Evolutionary conservation across 2,329 filamentous ascomycete species (phyloP).

Genomic region (Colletotrichum tanaceti): DNA sequence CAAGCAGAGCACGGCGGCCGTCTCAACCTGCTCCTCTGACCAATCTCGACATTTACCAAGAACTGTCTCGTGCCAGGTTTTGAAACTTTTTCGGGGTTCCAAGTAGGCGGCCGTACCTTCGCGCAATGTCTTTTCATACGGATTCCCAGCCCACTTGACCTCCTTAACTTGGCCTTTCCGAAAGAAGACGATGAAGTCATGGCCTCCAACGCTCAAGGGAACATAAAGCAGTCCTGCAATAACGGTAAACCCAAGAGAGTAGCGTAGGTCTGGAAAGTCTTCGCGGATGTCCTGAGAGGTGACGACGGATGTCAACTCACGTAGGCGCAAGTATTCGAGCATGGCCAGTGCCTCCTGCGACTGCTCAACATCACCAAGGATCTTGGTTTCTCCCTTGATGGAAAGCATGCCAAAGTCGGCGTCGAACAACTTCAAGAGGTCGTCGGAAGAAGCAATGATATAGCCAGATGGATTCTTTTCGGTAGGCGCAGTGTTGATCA

Average conservation of each 20-base stretch:
- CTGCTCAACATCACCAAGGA: slow-evolving; percentile 78
- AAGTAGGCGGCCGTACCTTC: slow-evolving; percentile 79
- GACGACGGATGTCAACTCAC: slow-evolving; percentile 78
- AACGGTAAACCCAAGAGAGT: slow-evolving; percentile 80
- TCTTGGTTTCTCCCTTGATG: slow-evolving; percentile 89
- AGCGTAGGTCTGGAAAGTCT: slow-evolving; percentile 85
- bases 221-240: slow-evolving; percentile 86
- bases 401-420: slow-evolving; percentile 88
- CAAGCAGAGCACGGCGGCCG: slow-evolving; percentile 85
- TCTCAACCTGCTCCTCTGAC: slow-evolving; percentile 90
- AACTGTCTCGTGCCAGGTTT: slow-evolving; percentile 83
- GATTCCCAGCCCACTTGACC: slow-evolving; percentile 88
- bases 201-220: slow-evolving; percentile 78
- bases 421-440: slow-evolving; percentile 84
- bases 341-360: slow-evolving; percentile 86
- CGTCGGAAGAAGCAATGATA: slow-evolving; percentile 89
- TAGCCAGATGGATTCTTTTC: slow-evolving; percentile 87
- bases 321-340: slow-evolving; percentile 85
- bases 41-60: slow-evolving; percentile 87
- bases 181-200: slow-evolving; percentile 92
- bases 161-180: slow-evolving; percentile 79
- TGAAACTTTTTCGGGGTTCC: slow-evolving; percentile 83
- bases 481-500: slow-evolving; percentile 87
- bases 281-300: slow-evolving; percentile 79
- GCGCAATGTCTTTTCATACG: slow-evolving; percentile 81